Evolutionary conservation across 768 basidiomycete genomes (phyloP), one percentile per base, ranked within the genome.

Genomic region (Tricholomella constricta): DNA sequence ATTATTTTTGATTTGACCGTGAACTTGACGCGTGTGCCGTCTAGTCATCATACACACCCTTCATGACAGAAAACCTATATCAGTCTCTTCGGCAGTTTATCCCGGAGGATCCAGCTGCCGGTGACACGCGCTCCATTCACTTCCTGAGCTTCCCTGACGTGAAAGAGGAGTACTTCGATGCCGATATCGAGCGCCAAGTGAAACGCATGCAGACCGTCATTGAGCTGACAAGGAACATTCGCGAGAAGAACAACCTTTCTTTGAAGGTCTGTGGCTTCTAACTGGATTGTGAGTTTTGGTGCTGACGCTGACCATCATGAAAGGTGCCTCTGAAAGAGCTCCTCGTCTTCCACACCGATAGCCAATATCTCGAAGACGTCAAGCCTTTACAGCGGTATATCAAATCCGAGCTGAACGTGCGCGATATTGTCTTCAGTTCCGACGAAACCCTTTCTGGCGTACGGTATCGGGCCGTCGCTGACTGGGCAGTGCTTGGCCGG

Each of bases 1-100:
- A 45, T 23, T 34, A 27, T 42, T 45, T 45, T 14, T n/a, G n/a
- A n/a, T n/a, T 52, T 45, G 9, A 31, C 9, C 17, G 42, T 29
- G 26, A 17, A 42, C 17, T 29, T 54, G 9, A 50, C 54, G 57
- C 10, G 55, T 32, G 29, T 32, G 40, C 27, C 14, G 10, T 4
- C 2, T 59, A 96, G 95, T 96, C 96, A 1, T 95, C 97, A 7
- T 99, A 97, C 72, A 98, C 95, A 8, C 97, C 97, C 0, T 98
- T 98, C 83, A 77, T 98, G 67, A 95, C 94, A 6, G 97, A 99
- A 72, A 97, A 88, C 71, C 77, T 98, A 55, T 98, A 98, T 70
- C 97, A 98, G 68, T 84, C 91, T 29, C 79, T 98, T 35, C 84
- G 86, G 41, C 75, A 75, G n/a, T 96, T 84, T 75, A 89, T 96